Evolutionary conservation across 139 green algal genomes (phyloP).

Genomic region (Micromonas commoda): DNA sequence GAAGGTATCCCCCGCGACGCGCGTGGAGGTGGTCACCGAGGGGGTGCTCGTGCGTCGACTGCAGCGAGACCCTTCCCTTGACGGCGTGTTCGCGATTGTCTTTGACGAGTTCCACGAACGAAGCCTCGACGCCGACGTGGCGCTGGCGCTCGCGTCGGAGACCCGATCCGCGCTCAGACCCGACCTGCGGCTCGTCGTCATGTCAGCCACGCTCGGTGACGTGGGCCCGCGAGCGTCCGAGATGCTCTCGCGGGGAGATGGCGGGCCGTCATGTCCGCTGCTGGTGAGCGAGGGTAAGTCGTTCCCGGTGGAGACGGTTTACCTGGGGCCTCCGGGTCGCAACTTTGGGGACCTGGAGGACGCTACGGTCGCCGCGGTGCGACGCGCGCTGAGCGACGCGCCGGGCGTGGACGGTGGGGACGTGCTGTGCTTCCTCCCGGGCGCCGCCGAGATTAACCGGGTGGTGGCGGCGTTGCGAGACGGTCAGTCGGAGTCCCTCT

Average conservation of each 20-base stretch:
- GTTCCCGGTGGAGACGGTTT: constrained; percentile 48
- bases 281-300: constrained; percentile 48
- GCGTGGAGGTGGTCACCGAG: constrained; percentile 58
- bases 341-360: constrained; percentile 20
- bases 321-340: constrained; percentile 32
- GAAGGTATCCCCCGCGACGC: constrained; percentile 33
- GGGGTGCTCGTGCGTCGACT: constrained; percentile 52
- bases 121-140: constrained; percentile 51
- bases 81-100: constrained; percentile 38
- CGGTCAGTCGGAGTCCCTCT: constrained; percentile 11
- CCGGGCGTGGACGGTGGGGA: constrained; percentile 24
- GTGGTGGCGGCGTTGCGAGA: constrained; percentile 13
- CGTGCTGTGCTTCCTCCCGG: constrained; percentile 53
- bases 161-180: constrained; percentile 35
- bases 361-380: constrained; percentile 6
- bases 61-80: constrained; percentile 48
- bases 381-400: background rate
- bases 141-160: constrained; percentile 50
- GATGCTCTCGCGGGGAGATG: constrained; percentile 37
- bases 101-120: constrained; percentile 64
- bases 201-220: constrained; percentile 56
- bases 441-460: constrained; percentile 47
- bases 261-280: constrained; percentile 36
- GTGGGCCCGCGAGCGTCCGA: constrained; percentile 39
- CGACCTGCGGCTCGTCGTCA: constrained; percentile 51